Evolutionary conservation across 164 flowering plant genomes (phyloP).

Genomic region (Macadamia integrifolia): DNA sequence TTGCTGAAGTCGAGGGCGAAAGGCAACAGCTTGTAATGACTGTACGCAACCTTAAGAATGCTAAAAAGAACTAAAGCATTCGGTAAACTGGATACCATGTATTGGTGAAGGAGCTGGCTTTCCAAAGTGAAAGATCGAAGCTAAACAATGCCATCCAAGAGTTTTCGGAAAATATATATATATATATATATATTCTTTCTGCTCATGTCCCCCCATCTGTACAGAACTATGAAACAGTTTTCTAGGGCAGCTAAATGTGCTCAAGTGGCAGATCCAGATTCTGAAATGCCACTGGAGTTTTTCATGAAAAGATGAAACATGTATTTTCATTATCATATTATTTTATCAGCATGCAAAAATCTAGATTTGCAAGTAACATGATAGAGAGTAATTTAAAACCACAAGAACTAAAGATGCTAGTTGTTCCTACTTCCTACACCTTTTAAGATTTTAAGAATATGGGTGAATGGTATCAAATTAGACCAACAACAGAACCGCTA

Average conservation of each 20-base stretch:
- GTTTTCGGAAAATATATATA: not conserved
- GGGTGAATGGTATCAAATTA: too few relatives aligned
- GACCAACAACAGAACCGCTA: too few relatives aligned
- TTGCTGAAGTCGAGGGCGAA: conserved; percentile 98
- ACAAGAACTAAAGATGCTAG: too few relatives aligned
- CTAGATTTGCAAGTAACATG: too few relatives aligned
- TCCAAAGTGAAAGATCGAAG: conserved; percentile 6
- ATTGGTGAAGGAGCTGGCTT: conserved; percentile 19
- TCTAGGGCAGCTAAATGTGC: not conserved
- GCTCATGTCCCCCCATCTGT: not conserved
- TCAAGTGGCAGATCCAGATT: conserved; percentile 5
- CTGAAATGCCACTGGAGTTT: conserved; percentile 9
- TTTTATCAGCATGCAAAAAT: not conserved
- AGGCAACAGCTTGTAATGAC: conserved; percentile 86
- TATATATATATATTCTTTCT: conserved; percentile 8
- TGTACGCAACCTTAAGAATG: conserved; percentile 64
- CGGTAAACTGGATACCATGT: conserved; percentile 11
- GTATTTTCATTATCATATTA: conserved; percentile 14
- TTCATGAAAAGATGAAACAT: conserved; percentile 8
- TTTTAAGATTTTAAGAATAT: too few relatives aligned
- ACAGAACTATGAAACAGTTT: conserved; percentile 6
- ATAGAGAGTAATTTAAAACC: too few relatives aligned
- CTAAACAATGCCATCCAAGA: conserved; percentile 4
- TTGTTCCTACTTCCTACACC: too few relatives aligned
- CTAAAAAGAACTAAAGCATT: conserved; percentile 38